Conservation (phyloP, 495 filamentous ascomycete genomes). For the Bombardia bombarda region DNA sequence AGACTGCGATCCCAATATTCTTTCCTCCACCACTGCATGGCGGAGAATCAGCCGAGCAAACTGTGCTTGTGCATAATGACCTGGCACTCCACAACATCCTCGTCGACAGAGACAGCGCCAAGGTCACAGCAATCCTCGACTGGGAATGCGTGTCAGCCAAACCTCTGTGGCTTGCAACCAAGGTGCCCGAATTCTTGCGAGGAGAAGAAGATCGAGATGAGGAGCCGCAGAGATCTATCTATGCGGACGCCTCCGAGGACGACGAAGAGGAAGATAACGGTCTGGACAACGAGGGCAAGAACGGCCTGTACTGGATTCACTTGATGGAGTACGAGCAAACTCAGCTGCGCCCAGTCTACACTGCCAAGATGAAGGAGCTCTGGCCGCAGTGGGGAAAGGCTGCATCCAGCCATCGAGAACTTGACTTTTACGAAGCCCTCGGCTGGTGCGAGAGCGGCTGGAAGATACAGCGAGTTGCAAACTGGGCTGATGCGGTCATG, state of each 20-base stretch:
- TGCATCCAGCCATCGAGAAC: no score
- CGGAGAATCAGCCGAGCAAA: conserved; percentile 14
- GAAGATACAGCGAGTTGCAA: no score
- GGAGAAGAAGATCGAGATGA: conserved; percentile 14
- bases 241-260: conserved; percentile 18
- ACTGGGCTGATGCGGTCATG: no score
- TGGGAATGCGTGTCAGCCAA: conserved; percentile 44
- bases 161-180: conserved; percentile 37
- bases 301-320: conserved; percentile 17
- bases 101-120: conserved; percentile 30
- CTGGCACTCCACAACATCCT: conserved; percentile 42
- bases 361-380: conserved; percentile 10
- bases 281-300: conserved; percentile 17
- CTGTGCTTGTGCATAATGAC: conserved; percentile 36
- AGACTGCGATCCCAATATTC: no score
- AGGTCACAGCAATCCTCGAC: conserved; percentile 39
- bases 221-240: conserved; percentile 19
- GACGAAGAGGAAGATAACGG: no score
- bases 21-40: conserved; percentile 5
- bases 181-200: conserved; percentile 35
- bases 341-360: conserved; percentile 18
- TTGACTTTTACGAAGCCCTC: no score
- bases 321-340: conserved; percentile 22
- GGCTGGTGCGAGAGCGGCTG: no score
- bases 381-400: conserved; percentile 9